phyloP scores from a whole-genome alignment of 2,329 filamentous ascomycete genomes.

The Microdochium trichocladiopsis region DNA sequence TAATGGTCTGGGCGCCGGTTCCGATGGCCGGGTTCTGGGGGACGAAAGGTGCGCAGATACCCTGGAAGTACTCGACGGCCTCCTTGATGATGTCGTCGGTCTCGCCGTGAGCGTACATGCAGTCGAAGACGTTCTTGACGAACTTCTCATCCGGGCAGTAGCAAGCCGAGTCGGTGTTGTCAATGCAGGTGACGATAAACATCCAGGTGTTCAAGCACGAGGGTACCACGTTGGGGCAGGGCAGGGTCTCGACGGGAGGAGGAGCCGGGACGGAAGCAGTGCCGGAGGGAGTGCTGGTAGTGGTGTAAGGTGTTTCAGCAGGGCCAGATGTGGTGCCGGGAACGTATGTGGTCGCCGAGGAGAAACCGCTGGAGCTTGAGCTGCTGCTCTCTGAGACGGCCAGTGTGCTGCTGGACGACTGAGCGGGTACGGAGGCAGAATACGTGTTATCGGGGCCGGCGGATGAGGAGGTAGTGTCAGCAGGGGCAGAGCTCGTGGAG shows the following conservation, averaged over 20 bases:
- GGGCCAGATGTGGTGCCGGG: slow-evolving; percentile 29
- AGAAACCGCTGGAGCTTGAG: too few relatives aligned
- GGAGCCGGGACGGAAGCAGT: slow-evolving; percentile 4
- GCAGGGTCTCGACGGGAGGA: slow-evolving; percentile 34
- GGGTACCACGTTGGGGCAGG: slow-evolving; percentile 68
- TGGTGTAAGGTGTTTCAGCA: slow-evolving; percentile 8
- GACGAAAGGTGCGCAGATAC: slow-evolving; percentile 76
- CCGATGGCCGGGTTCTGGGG: slow-evolving; percentile 77
- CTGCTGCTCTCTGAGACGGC: slow-evolving; percentile 29
- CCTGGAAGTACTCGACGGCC: slow-evolving; percentile 79
- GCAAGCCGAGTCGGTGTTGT: slow-evolving; percentile 78
- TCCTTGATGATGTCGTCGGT: slow-evolving; percentile 58
- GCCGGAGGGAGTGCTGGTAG: slow-evolving; percentile 3
- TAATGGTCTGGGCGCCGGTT: slow-evolving; percentile 62
- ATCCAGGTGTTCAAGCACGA: slow-evolving; percentile 92
- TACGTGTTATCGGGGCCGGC: slow-evolving; percentile 7
- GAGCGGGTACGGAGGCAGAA: slow-evolving; percentile 12
- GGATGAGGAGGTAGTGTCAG: slow-evolving; percentile 11
- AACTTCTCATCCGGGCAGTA: slow-evolving; percentile 79
- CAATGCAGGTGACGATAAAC: slow-evolving; percentile 63
- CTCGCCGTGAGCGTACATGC: slow-evolving; percentile 70
- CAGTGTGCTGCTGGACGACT: slow-evolving; percentile 35
- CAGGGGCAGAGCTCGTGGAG: slow-evolving; percentile 8
- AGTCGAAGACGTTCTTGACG: slow-evolving; percentile 72
- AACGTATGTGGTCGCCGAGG: too few relatives aligned